Conservation (phyloP, 2,329 filamentous ascomycete genomes). For the Exophiala dermatitidis region DNA sequence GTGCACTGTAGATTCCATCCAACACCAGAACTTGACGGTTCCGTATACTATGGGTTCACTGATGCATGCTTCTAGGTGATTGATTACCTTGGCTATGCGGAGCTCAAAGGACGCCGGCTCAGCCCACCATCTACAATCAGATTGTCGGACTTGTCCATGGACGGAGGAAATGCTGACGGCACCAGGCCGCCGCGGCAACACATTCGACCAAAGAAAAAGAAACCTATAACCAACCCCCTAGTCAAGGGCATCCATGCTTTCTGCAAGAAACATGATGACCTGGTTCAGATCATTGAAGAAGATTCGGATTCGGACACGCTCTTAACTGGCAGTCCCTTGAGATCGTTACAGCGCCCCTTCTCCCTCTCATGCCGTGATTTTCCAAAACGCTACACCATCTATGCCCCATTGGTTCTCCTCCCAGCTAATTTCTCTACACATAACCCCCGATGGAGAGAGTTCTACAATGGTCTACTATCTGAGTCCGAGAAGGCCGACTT, state of each 20-base stretch:
- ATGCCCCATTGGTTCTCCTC: conserved; percentile 52
- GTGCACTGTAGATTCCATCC: too few relatives aligned
- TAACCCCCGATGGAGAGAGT: conserved; percentile 28
- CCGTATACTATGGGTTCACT: too few relatives aligned
- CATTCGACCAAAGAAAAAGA: conserved; percentile 1
- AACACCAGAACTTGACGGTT: too few relatives aligned
- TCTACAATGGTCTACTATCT: conserved; percentile 29
- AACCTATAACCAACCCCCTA: conserved; percentile 11
- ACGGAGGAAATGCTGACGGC: not conserved
- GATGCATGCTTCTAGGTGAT: too few relatives aligned
- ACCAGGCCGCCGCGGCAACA: not conserved
- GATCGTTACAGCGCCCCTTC: not conserved
- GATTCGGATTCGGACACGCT: not conserved
- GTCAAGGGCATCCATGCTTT: conserved; percentile 10
- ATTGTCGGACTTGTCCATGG: not conserved
- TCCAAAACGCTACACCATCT: conserved; percentile 48
- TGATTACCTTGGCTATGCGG: too few relatives aligned
- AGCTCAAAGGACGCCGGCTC: too few relatives aligned
- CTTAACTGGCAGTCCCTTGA: not conserved
- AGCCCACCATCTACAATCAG: not conserved
- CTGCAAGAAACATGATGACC: not conserved
- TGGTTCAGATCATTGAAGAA: not conserved
- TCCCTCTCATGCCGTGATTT: conserved; percentile 18
- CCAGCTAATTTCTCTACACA: conserved; percentile 41
- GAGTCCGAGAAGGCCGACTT: conserved; percentile 32